phyloP scores from a whole-genome alignment of 2,329 filamentous ascomycete species.

The Cladophialophora chaetospira region DNA sequence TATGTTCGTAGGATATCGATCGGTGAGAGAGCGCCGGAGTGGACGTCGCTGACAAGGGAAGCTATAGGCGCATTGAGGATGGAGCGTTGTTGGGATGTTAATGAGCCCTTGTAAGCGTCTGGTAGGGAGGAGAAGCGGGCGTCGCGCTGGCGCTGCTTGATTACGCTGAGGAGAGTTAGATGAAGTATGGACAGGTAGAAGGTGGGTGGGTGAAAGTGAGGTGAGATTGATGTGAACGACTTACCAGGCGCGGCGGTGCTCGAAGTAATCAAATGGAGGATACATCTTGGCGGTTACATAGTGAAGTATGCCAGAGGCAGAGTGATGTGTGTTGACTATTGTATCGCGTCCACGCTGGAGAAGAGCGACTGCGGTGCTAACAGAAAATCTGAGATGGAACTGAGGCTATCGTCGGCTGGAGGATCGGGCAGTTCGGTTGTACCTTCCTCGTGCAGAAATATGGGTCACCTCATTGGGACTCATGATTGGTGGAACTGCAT shows the following conservation, averaged over 20 bases:
- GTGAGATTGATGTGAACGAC: conserved; percentile 30
- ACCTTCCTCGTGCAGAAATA: not conserved
- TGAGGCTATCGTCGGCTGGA: no score
- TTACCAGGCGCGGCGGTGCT: conserved; percentile 72
- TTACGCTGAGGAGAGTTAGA: conserved; percentile 61
- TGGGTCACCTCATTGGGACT: no score
- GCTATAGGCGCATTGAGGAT: conserved; percentile 75
- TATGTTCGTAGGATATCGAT: conserved; percentile 80
- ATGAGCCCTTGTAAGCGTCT: conserved; percentile 63
- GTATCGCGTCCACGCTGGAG: not conserved
- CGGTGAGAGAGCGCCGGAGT: conserved; percentile 66
- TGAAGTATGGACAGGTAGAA: no score
- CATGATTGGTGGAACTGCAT: not conserved
- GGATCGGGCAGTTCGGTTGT: not conserved
- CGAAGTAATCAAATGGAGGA: conserved; percentile 66
- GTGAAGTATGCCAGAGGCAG: not conserved
- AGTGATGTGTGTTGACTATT: not conserved
- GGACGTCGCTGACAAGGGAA: conserved; percentile 75
- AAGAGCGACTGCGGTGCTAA: not conserved
- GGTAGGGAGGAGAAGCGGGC: conserved; percentile 69
- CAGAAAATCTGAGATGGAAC: no score
- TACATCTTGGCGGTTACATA: conserved; percentile 42
- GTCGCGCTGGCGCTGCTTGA: conserved; percentile 76
- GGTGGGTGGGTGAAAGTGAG: conserved; percentile 3
- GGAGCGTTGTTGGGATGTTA: conserved; percentile 65